Evolutionary conservation across 129 eudicot species (phyloP).

Genomic region (Helichrysum umbraculigerum): DNA sequence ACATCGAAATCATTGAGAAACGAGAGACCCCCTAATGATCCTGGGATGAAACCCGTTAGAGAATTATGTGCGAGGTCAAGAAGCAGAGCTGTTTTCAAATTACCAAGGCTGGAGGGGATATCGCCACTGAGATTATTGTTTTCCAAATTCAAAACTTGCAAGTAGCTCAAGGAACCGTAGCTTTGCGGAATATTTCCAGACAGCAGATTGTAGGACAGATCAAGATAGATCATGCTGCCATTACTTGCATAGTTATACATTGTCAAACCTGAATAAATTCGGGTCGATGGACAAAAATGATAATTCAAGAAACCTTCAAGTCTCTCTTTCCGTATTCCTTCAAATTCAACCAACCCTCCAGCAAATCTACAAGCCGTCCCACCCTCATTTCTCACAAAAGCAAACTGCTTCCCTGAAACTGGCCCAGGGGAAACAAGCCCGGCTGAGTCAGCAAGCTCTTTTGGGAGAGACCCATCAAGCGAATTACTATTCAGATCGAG

Average conservation of each 20-base stretch:
- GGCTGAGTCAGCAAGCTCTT: constrained; percentile 66
- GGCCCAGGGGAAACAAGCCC: constrained; percentile 70
- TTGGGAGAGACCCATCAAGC: constrained; percentile 54
- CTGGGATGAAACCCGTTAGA: constrained; percentile 69
- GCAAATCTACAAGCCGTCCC: constrained; percentile 87
- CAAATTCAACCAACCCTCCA: constrained; percentile 81
- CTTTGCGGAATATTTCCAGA: constrained; percentile 64
- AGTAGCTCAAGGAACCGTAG: constrained; percentile 62
- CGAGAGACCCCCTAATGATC: constrained; percentile 72
- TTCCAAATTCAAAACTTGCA: constrained; percentile 74
- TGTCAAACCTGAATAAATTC: constrained; percentile 69
- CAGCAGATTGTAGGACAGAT: constrained; percentile 68
- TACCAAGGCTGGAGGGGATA: constrained; percentile 72
- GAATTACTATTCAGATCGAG: constrained; percentile 78
- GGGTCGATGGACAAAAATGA: constrained; percentile 74
- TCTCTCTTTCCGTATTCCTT: constrained; percentile 66
- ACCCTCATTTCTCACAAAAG: constrained; percentile 85
- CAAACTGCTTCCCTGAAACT: constrained; percentile 83
- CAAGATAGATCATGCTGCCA: constrained; percentile 87
- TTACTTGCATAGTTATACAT: constrained; percentile 67
- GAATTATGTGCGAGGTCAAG: constrained; percentile 74
- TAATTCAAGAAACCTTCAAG: constrained; percentile 67
- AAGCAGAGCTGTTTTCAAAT: constrained; percentile 56
- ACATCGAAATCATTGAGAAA: constrained; percentile 86
- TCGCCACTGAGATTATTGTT: constrained; percentile 66